Evolutionary conservation across 805 yeast genomes (phyloP).

Genomic region (Wilhelminamyces savonicus): DNA sequence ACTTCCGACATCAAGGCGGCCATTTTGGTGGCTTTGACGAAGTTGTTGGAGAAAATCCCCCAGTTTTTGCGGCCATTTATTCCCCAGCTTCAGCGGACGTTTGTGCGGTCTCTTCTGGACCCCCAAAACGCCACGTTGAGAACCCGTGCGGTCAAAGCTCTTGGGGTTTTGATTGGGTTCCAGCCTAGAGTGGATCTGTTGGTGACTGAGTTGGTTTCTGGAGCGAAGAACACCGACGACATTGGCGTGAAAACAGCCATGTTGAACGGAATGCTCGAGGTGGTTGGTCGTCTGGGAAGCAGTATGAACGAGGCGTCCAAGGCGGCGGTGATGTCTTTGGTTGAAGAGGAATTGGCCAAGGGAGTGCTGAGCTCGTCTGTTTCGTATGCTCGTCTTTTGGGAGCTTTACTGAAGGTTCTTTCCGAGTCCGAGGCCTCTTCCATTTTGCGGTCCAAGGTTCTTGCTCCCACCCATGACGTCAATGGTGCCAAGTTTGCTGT

Average conservation of each 20-base stretch:
- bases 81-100: conserved; percentile 96
- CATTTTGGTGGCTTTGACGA: conserved; percentile 79
- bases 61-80: conserved; percentile 89
- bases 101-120: conserved; percentile 86
- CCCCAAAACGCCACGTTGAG: conserved; percentile 66
- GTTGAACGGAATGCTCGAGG: conserved; percentile 78
- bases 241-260: conserved; percentile 77
- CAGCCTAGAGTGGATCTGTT: conserved; percentile 94
- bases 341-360: conserved; percentile 58
- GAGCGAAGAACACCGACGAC: conserved; percentile 61
- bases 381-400: conserved; percentile 73
- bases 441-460: conserved; percentile 54
- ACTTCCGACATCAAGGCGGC: conserved; percentile 89
- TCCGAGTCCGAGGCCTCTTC: conserved; percentile 56
- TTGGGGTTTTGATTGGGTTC: conserved; percentile 80
- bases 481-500: conserved; percentile 51
- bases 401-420: conserved; percentile 66
- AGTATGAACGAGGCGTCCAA: conserved; percentile 74
- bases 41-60: conserved; percentile 76
- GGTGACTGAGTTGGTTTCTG: conserved; percentile 73
- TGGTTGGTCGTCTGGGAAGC: conserved; percentile 71
- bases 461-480: conserved; percentile 30
- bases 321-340: conserved; percentile 57
- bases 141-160: conserved; percentile 79
- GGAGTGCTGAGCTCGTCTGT: conserved; percentile 53